Evolutionary conservation across 148 eudicot genomes (phyloP).

Genomic region (Spergularia marina): DNA sequence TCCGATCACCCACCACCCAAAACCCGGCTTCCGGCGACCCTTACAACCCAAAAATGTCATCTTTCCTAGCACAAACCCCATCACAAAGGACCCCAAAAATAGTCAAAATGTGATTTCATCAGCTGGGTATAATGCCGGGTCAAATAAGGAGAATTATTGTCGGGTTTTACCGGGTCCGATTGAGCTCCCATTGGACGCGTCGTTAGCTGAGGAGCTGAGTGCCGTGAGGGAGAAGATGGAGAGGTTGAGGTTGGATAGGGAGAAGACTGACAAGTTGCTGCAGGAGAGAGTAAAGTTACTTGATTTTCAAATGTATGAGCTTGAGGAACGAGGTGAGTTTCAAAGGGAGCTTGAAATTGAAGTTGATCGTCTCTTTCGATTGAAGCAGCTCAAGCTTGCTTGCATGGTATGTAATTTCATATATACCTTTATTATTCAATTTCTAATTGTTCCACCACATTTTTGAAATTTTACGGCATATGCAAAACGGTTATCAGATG

Average conservation of each 20-base stretch:
- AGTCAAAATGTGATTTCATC: neutral
- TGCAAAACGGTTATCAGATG: too few relatives aligned
- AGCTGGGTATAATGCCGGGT: neutral
- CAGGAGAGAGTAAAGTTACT: slow-evolving; percentile 42
- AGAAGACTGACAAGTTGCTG: slow-evolving; percentile 57
- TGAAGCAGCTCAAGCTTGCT: slow-evolving; percentile 60
- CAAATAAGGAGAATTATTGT: slow-evolving; percentile 50
- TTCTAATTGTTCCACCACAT: too few relatives aligned
- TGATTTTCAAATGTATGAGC: slow-evolving; percentile 48
- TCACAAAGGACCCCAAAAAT: slow-evolving; percentile 1
- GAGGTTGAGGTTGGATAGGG: slow-evolving; percentile 57
- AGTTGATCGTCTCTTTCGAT: slow-evolving; percentile 70
- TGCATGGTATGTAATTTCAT: slow-evolving; percentile 34
- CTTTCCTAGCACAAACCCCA: neutral
- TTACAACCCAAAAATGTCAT: slow-evolving; percentile 43
- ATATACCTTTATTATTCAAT: too few relatives aligned
- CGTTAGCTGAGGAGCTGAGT: slow-evolving; percentile 74
- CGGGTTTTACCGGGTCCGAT: slow-evolving; percentile 11
- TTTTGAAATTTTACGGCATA: neutral
- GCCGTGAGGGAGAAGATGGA: slow-evolving; percentile 59
- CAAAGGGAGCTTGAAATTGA: slow-evolving; percentile 75
- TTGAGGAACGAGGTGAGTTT: slow-evolving; percentile 49
- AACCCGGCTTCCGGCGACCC: slow-evolving; percentile 37
- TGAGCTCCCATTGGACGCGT: slow-evolving; percentile 37
- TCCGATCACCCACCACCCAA: slow-evolving; percentile 21